Percentiles rank a stretch among this genome's conserved stretches.
Conservation (phyloP, 164 flowering plant species). For the Cinnamomum chago region DNA sequence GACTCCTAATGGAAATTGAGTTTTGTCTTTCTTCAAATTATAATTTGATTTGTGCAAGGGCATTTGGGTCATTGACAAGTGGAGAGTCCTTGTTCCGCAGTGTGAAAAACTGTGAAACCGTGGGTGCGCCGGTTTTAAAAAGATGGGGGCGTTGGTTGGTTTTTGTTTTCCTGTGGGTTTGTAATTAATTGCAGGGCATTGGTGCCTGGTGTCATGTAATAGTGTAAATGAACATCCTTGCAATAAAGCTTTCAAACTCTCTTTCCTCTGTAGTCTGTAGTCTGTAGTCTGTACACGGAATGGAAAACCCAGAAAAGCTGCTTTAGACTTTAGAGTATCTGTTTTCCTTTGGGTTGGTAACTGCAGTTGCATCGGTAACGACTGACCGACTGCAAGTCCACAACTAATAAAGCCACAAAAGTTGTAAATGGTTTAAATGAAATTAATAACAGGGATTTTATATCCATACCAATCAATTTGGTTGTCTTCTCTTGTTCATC, state of each 20-base stretch:
- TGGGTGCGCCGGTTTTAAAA: neutral
- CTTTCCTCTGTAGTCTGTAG: too few relatives aligned
- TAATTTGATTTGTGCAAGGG: neutral
- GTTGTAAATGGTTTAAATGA: neutral
- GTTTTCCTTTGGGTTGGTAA: neutral
- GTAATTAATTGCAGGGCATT: neutral
- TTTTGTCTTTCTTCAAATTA: too few relatives aligned
- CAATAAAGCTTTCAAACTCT: neutral
- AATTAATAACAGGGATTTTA: neutral
- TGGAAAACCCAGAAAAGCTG: neutral
- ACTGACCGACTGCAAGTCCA: neutral
- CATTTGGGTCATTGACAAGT: neutral
- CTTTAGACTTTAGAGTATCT: neutral
- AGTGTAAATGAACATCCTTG: too few relatives aligned
- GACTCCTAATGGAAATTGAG: neutral
- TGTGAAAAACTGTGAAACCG: neutral
- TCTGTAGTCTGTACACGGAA: neutral
- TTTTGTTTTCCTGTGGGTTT: neutral
- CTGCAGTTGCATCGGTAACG: conserved; percentile 4
- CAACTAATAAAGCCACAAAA: neutral
- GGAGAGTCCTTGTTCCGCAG: neutral
- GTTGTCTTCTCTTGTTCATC: neutral
- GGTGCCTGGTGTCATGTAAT: neutral
- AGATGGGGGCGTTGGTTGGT: neutral
- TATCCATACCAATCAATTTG: neutral